Evolutionary conservation across 257 asterid species (phyloP), one percentile per base, ranked within the genome.

Genomic region (Ilex aquifolium): DNA sequence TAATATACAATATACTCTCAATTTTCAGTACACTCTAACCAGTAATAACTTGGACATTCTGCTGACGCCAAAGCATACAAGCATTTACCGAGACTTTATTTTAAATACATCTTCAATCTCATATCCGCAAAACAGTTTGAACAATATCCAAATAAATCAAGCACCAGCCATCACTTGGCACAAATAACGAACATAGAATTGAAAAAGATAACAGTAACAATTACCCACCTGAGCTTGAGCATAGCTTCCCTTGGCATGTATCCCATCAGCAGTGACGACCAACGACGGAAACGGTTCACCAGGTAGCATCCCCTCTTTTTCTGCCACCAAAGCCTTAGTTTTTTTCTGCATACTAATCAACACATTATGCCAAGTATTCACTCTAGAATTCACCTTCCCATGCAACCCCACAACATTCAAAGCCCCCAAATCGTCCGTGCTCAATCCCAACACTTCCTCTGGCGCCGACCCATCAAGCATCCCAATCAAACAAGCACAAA

Each of bases 341-440:
- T 90, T 84, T 76, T 90, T 93, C 80, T 93, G 99, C 88, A 93
- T 75, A 76, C 90, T 87, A 61, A 87, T 70, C 83, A 93, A 77
- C 70, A 90, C 95, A 78, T 90, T 93, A 56, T 90, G 94, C 97
- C 99, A 93, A 59, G 99, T 85, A 74, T 90, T 93, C 16, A 72
- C 84, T 72, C 99, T 82, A 31, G 77, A 82, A 55, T 57, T 69
- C 31, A 62, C 72, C 68, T 57, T 68, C 53, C 87, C 83, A 53
- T 75, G 74, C 75, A 85, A 69, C 5, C 88, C 90, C 15, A 65
- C 84, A 60, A 79, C 87, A 73, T 74, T 85, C 74, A 90, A 15
- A 17, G 73, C 81, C 61, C 67, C 83, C 70, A 93, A 77, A 82
- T 90, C 97, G 69, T 87, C 99, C 7, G 95, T 69, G 54, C 67